Percentiles rank a stretch among this genome's conserved stretches.
phyloP scores from a whole-genome alignment of 2,329 filamentous ascomycete species.

The Neoscytalidium dimidiatum region DNA sequence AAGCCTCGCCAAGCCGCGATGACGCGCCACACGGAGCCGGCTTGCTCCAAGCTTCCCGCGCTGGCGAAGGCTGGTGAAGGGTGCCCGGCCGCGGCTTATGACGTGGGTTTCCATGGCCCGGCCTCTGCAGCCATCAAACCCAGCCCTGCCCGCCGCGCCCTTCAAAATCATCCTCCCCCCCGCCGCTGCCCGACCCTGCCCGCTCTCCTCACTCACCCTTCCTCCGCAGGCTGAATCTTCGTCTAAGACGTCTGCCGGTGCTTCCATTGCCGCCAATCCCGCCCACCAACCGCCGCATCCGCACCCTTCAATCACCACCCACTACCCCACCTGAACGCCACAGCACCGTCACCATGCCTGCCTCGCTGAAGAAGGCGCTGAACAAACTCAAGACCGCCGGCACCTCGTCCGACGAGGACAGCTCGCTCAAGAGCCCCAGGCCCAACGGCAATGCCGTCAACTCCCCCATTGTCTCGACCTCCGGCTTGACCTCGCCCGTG shows the following conservation, averaged over 20 bases:
- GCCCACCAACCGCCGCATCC: not conserved
- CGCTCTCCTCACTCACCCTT: not conserved
- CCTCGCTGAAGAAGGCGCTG: constrained; percentile 48
- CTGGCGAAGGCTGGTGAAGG: not conserved
- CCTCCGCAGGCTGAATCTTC: constrained; percentile 17
- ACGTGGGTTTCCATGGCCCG: not conserved
- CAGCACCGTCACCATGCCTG: constrained; percentile 29
- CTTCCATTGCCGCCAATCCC: not conserved
- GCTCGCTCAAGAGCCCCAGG: constrained; percentile 29
- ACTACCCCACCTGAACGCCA: not conserved
- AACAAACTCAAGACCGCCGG: constrained; percentile 43
- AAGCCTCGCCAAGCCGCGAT: constrained; percentile 10
- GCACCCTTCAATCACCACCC: not conserved
- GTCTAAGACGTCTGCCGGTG: constrained; percentile 21
- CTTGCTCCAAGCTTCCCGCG: constrained; percentile 10
- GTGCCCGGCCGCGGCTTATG: not conserved
- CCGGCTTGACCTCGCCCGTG: constrained; percentile 27
- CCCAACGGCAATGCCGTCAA: constrained; percentile 28
- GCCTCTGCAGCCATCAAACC: not conserved
- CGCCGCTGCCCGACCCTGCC: not conserved
- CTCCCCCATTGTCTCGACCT: constrained; percentile 21
- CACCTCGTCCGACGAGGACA: constrained; percentile 37
- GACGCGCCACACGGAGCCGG: constrained; percentile 10
- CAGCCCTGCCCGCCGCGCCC: not conserved
- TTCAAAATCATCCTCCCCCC: constrained; percentile 6